These are phyloP conservation scores for Eragrostis nindensis DNA, from an alignment of 176 grass and related monocot species.

Conservation along the genomic window DNA sequence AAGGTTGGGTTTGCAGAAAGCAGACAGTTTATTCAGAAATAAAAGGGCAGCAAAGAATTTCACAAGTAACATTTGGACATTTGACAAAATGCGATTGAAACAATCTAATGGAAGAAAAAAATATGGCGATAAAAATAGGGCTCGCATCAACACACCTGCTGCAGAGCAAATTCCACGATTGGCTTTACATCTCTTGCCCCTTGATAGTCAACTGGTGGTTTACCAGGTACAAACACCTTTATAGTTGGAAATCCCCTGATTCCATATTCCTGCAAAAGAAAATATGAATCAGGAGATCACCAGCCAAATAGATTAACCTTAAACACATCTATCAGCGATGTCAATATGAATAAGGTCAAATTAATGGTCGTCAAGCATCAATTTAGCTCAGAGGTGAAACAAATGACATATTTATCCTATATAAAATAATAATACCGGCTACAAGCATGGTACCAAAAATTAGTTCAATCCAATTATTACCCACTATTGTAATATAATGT, in stretches of 20 bases:
- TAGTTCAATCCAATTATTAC: background rate
- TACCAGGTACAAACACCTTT: constrained; percentile 92
- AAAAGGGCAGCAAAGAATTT: background rate
- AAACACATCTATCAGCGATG: background rate
- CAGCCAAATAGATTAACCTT: background rate
- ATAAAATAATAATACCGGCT: background rate
- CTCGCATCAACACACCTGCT: constrained; percentile 63
- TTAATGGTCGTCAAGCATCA: too few relatives aligned
- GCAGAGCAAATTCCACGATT: constrained; percentile 88
- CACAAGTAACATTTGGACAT: background rate
- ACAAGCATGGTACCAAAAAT: background rate
- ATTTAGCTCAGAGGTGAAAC: constrained; percentile 22
- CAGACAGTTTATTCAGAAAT: constrained; percentile 1
- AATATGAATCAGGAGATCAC: background rate
- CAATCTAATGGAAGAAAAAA: constrained; percentile 28
- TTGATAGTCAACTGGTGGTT: constrained; percentile 93
- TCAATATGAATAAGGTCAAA: too few relatives aligned
- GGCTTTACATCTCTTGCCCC: constrained; percentile 93
- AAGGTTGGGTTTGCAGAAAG: background rate
- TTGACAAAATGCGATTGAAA: constrained; percentile 2
- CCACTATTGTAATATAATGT: background rate
- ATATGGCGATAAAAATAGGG: background rate
- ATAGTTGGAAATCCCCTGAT: constrained; percentile 94
- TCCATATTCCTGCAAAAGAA: constrained; percentile 81
- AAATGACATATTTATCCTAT: constrained; percentile 8